Base-by-base conservation (phyloP, 1,284 basidiomycete genomes). In the Fomitopsis schrenkii region DNA sequence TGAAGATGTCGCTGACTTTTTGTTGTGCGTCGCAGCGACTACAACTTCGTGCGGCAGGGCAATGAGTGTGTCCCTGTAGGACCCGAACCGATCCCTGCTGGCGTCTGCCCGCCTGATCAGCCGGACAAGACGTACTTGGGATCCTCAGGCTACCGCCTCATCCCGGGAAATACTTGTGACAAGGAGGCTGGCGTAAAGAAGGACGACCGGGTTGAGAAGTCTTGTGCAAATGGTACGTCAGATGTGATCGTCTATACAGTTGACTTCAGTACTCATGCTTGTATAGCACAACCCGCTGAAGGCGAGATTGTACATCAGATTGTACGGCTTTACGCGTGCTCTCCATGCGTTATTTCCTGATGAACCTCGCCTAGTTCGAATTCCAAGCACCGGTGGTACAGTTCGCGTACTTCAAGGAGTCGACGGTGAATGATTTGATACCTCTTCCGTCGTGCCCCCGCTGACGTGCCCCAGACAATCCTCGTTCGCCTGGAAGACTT, bases 81-180 rank as follows among this genome's bases (percentile, higher is more conserved):
- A 7, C 93, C 90, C 1, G 94, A 98, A 71, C 86, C 85, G 10
- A 90, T 98, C 52, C 93, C 94, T 0, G 82, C 87, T 0, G 93
- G 87, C 3, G 81, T 88, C 0, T 99, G 97, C 70, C 71, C 67
- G 19, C 63, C 72, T 3, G 74, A 78, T 17, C 80, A 80, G 58
- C 76, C 82, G 0, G 80, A 83, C 10, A 80, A 90, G 66, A 88
- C 75, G 15, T 99, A 95, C 72, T 72, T 83, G 72, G 97, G 95
- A 0, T 97, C 95, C 0, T 95, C 93, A 15, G 97, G 97, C 0
- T 99, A 90, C 73, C 83, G 95, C 45, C 85, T 90, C 70, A 95
- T 99, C 60, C 95, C 97, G 1, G 97, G 97, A 2, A 93, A 99
- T 72, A 92, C 89, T 0, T 99, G 97, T 72, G 82, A 83, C 55